Conservation (phyloP, 495 filamentous ascomycete species). For the Mycothermus thermophilus region DNA sequence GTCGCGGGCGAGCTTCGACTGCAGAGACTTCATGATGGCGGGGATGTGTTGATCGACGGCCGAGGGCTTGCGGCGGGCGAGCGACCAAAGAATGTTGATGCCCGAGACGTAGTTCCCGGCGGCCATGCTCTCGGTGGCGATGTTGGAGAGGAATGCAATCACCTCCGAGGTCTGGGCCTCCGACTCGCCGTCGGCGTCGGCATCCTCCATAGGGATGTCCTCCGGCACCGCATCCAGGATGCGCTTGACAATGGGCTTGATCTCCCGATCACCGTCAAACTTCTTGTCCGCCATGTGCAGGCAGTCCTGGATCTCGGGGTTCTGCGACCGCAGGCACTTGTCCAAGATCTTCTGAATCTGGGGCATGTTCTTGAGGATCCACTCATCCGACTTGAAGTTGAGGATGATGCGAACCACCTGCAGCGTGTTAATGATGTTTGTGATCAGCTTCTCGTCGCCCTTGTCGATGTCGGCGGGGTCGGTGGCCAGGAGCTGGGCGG, state of each 20-base stretch:
- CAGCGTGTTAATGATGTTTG: conserved; percentile 78
- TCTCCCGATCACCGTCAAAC: conserved; percentile 44
- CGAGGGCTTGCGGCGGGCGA: conserved; percentile 68
- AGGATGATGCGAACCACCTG: conserved; percentile 81
- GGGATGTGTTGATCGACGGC: conserved; percentile 82
- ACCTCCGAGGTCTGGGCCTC: conserved; percentile 62
- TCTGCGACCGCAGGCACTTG: conserved; percentile 75
- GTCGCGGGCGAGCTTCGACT: conserved; percentile 83
- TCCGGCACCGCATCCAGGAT: conserved; percentile 86
- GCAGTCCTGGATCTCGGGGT: conserved; percentile 82
- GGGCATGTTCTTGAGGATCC: conserved; percentile 63
- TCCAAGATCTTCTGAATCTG: conserved; percentile 78
- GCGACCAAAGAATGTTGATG: conserved; percentile 80
- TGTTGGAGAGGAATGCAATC: conserved; percentile 60
- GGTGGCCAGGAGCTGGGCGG: conserved; percentile 55
- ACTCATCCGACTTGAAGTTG: conserved; percentile 73
- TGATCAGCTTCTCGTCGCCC: conserved; percentile 65
- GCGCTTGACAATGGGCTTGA: conserved; percentile 59
- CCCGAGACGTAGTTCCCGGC: conserved; percentile 68
- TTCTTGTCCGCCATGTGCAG: conserved; percentile 57
- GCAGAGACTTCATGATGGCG: conserved; percentile 82
- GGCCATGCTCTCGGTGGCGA: conserved; percentile 71
- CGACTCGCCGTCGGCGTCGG: conserved; percentile 68
- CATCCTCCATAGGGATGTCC: conserved; percentile 74
- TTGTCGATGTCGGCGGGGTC: conserved; percentile 77